Base-by-base conservation (phyloP, 2,329 filamentous ascomycete genomes). In the Ophiostoma montium region DNA sequence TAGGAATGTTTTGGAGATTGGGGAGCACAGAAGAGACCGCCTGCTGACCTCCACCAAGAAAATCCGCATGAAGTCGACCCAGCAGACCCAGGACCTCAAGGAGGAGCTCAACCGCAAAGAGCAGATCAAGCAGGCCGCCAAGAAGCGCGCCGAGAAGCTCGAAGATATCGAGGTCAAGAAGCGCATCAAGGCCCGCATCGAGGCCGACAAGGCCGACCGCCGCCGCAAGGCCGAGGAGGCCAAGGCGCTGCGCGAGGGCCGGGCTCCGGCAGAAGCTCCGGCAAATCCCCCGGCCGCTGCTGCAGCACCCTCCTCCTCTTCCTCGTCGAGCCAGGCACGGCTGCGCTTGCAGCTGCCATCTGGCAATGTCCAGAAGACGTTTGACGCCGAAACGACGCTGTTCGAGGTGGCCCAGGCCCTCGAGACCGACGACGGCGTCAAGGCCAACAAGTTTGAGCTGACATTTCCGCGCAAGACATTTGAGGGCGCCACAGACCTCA, bases 121-220 rank as follows among this genome's bases (percentile, higher is more conserved):
- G 68, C 86, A 87, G 62, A 78, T 95, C 62, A 95, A 95, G 66
- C 87, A 95, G 58, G 89, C 87, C 0, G 82, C 82, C 47, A 78
- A 80, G 59, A 95, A 95, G 71, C 81, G 82, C 49, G 78, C 82
- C 59, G 92, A 98, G 69, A 95, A 95, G 70, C 69, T 77, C 38
- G 86, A 84, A 15, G 92, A 96, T 48, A 65, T 83, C 9, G 86
- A 87, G 39, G 90, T 87, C 11, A 92, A 90, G 71, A 86, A 83
- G 65, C 79, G 85, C 33, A 90, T 95, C 63, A 83, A 88, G 67
- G 89, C 87, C 50, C 89, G 89, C 73, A 95, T 98, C 55, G 89
- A 92, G 57, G 89, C 85, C 13, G 89, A 96, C 69, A 95, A 94
- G 71, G 84, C 86, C 57, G 88, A 90, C 59, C 80, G 92, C 48